Evolutionary conservation across 176 grass and related monocot genomes (phyloP).

Genomic region (Phyllostachys edulis): DNA sequence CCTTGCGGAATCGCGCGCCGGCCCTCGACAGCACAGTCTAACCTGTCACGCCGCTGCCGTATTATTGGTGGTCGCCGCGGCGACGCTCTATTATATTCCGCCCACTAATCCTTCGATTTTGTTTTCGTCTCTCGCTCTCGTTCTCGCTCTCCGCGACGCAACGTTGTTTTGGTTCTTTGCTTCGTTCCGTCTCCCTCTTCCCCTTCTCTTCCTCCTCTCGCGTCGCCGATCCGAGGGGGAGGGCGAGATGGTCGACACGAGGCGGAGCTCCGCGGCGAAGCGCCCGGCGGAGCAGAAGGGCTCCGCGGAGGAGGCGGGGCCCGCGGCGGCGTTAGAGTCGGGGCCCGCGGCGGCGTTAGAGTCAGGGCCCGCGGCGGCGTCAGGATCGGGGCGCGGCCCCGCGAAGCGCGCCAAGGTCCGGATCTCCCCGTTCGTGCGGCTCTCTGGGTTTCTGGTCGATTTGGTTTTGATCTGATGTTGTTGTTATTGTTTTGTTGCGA

Average conservation of each 20-base stretch:
- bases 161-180: neutral
- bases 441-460: neutral
- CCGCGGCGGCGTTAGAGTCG: conserved; percentile 20
- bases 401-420: conserved; percentile 55
- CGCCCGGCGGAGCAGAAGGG: conserved; percentile 30
- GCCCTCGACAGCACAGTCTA: conserved; percentile 26
- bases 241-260: conserved; percentile 45
- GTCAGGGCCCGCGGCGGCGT: conserved; percentile 6
- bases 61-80: neutral
- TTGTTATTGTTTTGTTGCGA: neutral
- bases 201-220: neutral
- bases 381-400: conserved; percentile 29
- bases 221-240: conserved; percentile 43
- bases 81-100: neutral
- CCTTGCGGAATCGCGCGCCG: neutral
- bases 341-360: conserved; percentile 27
- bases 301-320: neutral
- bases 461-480: conserved; percentile 25
- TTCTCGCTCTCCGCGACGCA: neutral
- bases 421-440: conserved; percentile 35
- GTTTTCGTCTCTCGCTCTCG: neutral
- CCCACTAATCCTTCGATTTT: conserved; percentile 16
- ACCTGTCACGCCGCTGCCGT: conserved; percentile 31
- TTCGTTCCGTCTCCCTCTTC: conserved; percentile 24
- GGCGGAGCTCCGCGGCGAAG: conserved; percentile 57